Conservation (phyloP, 768 basidiomycete genomes). For the Suillus placidus region DNA sequence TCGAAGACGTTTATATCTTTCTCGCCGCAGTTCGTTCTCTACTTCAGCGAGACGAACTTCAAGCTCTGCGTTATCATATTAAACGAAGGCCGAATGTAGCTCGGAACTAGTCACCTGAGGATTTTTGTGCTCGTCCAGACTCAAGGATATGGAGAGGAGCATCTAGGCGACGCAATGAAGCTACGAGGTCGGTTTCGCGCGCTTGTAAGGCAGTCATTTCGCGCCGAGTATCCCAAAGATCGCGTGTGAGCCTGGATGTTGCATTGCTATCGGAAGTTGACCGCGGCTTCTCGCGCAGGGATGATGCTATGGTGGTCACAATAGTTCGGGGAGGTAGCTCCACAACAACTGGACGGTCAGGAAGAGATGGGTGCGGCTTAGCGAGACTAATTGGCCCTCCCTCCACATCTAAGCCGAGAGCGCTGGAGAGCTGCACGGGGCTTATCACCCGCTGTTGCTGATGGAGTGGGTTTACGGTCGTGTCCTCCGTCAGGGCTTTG, state of each 20-base stretch:
- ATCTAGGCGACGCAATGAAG: background rate
- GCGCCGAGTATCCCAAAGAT: constrained; percentile 30
- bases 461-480: background rate
- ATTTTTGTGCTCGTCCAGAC: background rate
- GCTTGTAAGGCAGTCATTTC: constrained; percentile 23
- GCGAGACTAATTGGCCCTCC: background rate
- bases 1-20: constrained; percentile 36
- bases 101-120: background rate
- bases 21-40: constrained; percentile 35
- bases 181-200: constrained; percentile 1
- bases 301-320: background rate
- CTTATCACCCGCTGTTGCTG: background rate
- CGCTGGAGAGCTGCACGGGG: background rate
- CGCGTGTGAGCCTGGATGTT: background rate
- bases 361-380: constrained; percentile 2
- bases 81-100: background rate
- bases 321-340: background rate
- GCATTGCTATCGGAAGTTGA: background rate
- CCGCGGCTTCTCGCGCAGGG: background rate
- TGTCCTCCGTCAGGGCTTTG: background rate
- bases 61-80: constrained; percentile 21
- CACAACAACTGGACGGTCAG: background rate
- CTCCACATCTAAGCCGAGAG: background rate
- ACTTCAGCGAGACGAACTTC: constrained; percentile 1
- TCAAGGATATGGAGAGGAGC: background rate